Conservation (phyloP, 2,329 filamentous ascomycete genomes). For the Dendrostoma leiphaemia region DNA sequence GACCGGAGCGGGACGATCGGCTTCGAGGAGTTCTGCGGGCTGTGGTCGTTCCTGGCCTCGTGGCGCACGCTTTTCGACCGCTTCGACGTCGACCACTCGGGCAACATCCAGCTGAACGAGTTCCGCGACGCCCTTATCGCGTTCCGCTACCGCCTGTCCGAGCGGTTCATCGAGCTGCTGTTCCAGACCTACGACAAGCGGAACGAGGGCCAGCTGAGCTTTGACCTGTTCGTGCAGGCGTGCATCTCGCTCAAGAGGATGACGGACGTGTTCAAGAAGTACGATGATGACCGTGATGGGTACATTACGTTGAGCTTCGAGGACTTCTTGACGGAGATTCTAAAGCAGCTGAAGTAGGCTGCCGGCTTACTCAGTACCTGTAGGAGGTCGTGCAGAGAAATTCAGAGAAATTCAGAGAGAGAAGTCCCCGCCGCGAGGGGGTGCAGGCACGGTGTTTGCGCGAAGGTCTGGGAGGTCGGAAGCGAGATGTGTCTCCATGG, state of each 20-base stretch:
- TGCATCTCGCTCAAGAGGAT: slow-evolving; percentile 97
- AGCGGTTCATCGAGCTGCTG: slow-evolving; percentile 77
- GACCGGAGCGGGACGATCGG: slow-evolving; percentile 86
- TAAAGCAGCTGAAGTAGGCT: slow-evolving; percentile 56
- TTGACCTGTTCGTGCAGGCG: slow-evolving; percentile 95
- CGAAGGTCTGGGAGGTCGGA: not conserved
- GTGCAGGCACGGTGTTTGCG: too few species aligned
- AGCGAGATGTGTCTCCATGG: not conserved
- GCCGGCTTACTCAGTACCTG: too few species aligned
- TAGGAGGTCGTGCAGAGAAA: too few species aligned
- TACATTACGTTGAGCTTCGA: slow-evolving; percentile 84
- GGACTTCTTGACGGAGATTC: slow-evolving; percentile 71
- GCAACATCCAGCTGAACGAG: slow-evolving; percentile 82
- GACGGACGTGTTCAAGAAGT: slow-evolving; percentile 99
- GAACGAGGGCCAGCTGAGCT: slow-evolving; percentile 71
- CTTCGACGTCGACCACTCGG: slow-evolving; percentile 84
- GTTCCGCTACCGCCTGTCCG: slow-evolving; percentile 88
- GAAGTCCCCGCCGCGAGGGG: too few species aligned
- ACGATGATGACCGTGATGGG: slow-evolving; percentile 93
- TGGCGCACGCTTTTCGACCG: slow-evolving; percentile 95
- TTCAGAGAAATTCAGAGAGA: not conserved
- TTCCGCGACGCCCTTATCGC: slow-evolving; percentile 88
- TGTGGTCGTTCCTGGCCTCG: slow-evolving; percentile 93
- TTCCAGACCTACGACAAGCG: slow-evolving; percentile 88
- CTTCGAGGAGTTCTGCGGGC: slow-evolving; percentile 92